Evolutionary conservation across 257 asterid genomes (phyloP).

Genomic region (Solanum gracilifrons): DNA sequence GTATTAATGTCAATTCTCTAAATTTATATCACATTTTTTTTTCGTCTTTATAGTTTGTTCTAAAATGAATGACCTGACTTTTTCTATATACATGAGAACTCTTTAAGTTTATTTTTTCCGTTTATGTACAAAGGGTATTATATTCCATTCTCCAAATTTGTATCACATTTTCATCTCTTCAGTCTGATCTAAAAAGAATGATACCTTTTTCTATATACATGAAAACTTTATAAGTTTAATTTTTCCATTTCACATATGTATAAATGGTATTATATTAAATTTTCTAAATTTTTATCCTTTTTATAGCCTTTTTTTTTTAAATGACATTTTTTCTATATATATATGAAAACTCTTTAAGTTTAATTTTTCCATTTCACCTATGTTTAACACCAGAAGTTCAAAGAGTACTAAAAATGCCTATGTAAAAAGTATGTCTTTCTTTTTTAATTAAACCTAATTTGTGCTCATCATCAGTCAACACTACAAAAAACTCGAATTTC

Average conservation of each 20-base stretch:
- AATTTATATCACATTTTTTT: neutral
- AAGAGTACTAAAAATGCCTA: neutral
- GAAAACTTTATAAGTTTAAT: neutral
- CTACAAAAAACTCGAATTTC: neutral
- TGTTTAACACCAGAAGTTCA: neutral
- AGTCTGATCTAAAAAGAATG: too few species aligned
- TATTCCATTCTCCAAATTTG: neutral
- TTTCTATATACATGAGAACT: neutral
- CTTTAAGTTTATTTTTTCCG: neutral
- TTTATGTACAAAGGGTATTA: slow-evolving; percentile 11
- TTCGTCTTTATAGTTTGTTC: rapidly evolving
- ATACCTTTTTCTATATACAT: neutral
- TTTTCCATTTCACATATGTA: neutral
- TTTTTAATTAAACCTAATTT: neutral
- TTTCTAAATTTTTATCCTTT: neutral
- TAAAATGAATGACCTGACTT: neutral
- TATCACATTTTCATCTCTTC: rapidly evolving
- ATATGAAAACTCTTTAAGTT: neutral
- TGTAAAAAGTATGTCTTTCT: neutral
- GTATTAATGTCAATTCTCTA: neutral
- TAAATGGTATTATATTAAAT: slow-evolving; percentile 1
- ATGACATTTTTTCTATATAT: neutral
- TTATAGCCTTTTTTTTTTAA: too few species aligned
- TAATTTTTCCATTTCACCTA: neutral
- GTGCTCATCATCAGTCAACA: neutral